phyloP scores from a whole-genome alignment of 1,139 yeast genomes.

The Sugiyamaella novakii region DNA sequence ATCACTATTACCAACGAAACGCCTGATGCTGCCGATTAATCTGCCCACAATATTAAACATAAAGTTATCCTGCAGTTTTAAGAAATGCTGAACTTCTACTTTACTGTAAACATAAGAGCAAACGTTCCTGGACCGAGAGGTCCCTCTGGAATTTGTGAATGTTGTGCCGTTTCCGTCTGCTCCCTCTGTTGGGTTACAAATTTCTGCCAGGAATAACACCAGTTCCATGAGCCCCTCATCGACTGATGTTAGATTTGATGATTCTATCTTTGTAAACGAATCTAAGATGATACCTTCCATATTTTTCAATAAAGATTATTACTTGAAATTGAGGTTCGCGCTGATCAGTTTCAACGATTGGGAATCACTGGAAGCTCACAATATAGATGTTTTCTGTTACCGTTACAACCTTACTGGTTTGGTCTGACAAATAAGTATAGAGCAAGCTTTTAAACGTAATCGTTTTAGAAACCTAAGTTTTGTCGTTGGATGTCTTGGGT shows the following conservation, averaged over 20 bases:
- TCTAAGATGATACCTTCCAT: slow-evolving; percentile 21
- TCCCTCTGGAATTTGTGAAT: slow-evolving; percentile 16
- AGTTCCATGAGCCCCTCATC: slow-evolving; percentile 17
- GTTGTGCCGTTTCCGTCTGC: neutral
- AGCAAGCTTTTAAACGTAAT: too few relatives aligned
- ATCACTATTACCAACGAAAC: slow-evolving; percentile 4
- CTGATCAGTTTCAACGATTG: too few relatives aligned
- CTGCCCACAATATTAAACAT: slow-evolving; percentile 52
- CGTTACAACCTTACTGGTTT: too few relatives aligned
- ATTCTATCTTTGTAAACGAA: slow-evolving; percentile 15
- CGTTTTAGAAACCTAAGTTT: too few relatives aligned
- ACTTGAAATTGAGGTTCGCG: too few relatives aligned
- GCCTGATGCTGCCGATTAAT: slow-evolving; percentile 40
- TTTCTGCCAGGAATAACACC: slow-evolving; percentile 7
- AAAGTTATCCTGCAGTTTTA: slow-evolving; percentile 55
- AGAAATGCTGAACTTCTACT: slow-evolving; percentile 46
- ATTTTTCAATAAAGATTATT: neutral
- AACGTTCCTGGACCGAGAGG: slow-evolving; percentile 16
- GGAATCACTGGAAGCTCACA: too few relatives aligned
- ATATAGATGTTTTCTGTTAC: too few relatives aligned
- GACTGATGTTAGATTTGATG: neutral
- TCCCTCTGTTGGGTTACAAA: slow-evolving; percentile 15
- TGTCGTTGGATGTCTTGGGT: too few relatives aligned
- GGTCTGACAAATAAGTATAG: too few relatives aligned
- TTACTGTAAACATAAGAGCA: slow-evolving; percentile 27